These are phyloP conservation scores for Globisporangium mamillatum DNA, from an alignment of 352 stramenopile genomes.

Conservation along the genomic window DNA sequence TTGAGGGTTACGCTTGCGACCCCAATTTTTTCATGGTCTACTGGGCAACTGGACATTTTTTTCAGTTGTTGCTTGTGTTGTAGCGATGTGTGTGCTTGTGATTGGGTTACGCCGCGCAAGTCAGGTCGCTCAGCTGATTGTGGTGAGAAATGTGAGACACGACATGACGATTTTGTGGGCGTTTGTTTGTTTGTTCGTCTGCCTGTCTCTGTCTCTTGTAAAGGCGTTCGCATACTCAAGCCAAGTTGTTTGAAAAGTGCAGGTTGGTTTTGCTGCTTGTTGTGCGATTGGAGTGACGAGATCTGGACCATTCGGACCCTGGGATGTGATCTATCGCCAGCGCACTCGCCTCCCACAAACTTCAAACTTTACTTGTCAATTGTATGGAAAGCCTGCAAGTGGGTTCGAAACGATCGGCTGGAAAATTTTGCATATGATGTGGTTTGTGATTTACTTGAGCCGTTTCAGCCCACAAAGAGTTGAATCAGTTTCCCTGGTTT, in stretches of 20 bases:
- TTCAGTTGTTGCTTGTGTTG: background rate
- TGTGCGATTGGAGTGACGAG: background rate
- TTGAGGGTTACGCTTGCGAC: background rate
- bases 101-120: slow-evolving; percentile 1
- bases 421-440: background rate
- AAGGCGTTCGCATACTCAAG: background rate
- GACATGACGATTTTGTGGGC: background rate
- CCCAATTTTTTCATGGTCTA: background rate
- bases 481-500: background rate
- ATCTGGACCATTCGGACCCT: background rate
- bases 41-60: background rate
- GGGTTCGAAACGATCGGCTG: background rate
- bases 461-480: background rate
- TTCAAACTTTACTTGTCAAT: background rate
- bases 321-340: background rate
- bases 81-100: background rate
- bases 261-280: background rate
- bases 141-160: background rate
- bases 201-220: background rate
- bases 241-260: background rate
- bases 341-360: background rate
- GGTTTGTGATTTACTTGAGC: background rate
- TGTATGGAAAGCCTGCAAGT: background rate
- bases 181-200: background rate
- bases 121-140: background rate